Base-by-base conservation (phyloP, 2,329 filamentous ascomycete species). In the Cladobotryum protrusum region DNA sequence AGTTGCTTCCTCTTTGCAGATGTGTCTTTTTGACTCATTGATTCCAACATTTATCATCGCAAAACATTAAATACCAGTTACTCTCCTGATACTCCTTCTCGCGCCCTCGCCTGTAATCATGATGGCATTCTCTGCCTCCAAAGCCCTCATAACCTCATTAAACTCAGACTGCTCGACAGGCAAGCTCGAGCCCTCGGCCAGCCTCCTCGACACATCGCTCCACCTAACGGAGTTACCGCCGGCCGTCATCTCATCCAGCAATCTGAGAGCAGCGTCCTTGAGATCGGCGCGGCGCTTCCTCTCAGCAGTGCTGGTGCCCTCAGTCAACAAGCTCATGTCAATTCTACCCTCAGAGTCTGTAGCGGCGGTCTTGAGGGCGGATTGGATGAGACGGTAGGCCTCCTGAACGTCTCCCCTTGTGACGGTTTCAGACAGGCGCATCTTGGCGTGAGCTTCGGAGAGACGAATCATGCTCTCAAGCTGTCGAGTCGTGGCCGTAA, bases 381-480 rank as follows among this genome's bases (percentile, higher is more conserved):
- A 87, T 63, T 92, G 89, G 69, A 99, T 99, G 39, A 99, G 77
- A 11, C 93, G 86, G 43, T 95, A 89, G 0, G 93, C 91, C 72
- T 99, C 93, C 45, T 82, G 73, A 5, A 99, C 95, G 62, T 99
- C 95, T 44, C 80, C 79, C 24, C 79, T 81, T 0, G 87, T 90
- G 39, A 99, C 93, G 13, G 76, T 80, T 3, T 75, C 67, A 0
- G 86, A 82, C 5, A 99, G 80, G 4, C 93, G 87, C 95, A 99
- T 99, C 70, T 96, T 96, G 45, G 93, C 95, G 69, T 99, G 95
- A 0, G 91, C 93, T 73, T 99, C 93, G 1, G 91, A 75, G 3
- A 99, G 85, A 54, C 93, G 92, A 64, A 99, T 97, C 95, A 99
- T 99, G 42, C 87, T 93, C 72, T 99, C 95, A 5, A 99, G 78